Percentiles rank a stretch among this genome's conserved stretches.
Conservation (phyloP, 2,329 filamentous ascomycete genomes). For the Colletotrichum sublineola region DNA sequence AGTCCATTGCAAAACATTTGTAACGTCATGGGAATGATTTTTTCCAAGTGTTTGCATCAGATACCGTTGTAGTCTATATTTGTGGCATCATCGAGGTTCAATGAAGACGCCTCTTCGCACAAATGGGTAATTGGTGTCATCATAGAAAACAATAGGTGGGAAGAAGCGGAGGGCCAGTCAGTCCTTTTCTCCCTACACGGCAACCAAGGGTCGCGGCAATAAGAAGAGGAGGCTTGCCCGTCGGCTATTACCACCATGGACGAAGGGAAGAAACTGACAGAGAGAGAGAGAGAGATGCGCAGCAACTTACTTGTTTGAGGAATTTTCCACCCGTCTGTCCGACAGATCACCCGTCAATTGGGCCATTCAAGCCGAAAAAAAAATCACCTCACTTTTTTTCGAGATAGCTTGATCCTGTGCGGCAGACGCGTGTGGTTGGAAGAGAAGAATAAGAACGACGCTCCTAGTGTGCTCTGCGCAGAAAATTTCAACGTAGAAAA, state of each 20-base stretch:
- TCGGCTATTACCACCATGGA: constrained; percentile 11
- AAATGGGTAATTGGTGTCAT: constrained; percentile 69
- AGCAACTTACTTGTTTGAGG: constrained; percentile 45
- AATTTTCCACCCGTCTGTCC: constrained; percentile 43
- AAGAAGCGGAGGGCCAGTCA: constrained; percentile 42
- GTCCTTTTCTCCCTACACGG: background rate
- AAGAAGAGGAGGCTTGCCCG: background rate
- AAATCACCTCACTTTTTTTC: constrained; percentile 34
- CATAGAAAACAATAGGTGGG: constrained; percentile 56
- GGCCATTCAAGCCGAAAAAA: constrained; percentile 42
- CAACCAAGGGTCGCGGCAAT: constrained; percentile 8
- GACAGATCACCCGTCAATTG: constrained; percentile 42
- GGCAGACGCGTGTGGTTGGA: constrained; percentile 40
- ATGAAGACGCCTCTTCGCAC: constrained; percentile 73
- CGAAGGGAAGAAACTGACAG: constrained; percentile 18
- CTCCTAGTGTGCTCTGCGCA: constrained; percentile 7
- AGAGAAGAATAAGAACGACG: background rate
- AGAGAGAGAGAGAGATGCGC: constrained; percentile 13
- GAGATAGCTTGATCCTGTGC: constrained; percentile 34
- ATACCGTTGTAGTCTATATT: constrained; percentile 98
- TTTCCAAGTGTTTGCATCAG: constrained; percentile 69
- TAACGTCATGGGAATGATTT: constrained; percentile 33
- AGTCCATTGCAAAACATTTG: background rate
- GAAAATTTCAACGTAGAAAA: constrained; percentile 40
- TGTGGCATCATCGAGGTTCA: constrained; percentile 72